Conservation (phyloP, 2,329 filamentous ascomycete species). For the Ophiostoma montium region DNA sequence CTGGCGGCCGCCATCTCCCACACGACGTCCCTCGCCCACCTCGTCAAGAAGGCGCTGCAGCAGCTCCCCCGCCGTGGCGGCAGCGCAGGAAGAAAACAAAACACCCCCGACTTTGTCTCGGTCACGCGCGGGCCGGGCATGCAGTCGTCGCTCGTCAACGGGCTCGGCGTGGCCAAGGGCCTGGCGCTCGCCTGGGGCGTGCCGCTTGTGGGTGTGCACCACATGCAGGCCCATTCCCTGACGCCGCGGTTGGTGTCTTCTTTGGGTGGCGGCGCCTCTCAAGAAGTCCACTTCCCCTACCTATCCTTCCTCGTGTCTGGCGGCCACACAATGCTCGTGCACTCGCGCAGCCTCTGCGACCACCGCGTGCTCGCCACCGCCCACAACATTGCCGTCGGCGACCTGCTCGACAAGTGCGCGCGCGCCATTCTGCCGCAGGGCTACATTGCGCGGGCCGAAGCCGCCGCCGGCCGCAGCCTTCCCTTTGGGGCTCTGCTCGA, state of each 20-base stretch:
- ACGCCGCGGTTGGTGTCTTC: slow-evolving; percentile 67
- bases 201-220: slow-evolving; percentile 75
- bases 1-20: slow-evolving; percentile 63
- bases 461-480: slow-evolving; percentile 33
- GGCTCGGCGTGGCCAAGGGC: slow-evolving; percentile 75
- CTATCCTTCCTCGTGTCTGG: slow-evolving; percentile 81
- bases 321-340: slow-evolving; percentile 77
- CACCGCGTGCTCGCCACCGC: slow-evolving; percentile 64
- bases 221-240: slow-evolving; percentile 94
- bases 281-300: slow-evolving; percentile 53
- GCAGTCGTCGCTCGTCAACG: slow-evolving; percentile 61
- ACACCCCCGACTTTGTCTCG: slow-evolving; percentile 54
- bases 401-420: slow-evolving; percentile 78
- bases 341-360: slow-evolving; percentile 50
- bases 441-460: slow-evolving; percentile 31
- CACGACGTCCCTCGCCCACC: slow-evolving; percentile 49
- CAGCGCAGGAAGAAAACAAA: background rate
- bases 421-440: slow-evolving; percentile 55
- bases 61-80: slow-evolving; percentile 26
- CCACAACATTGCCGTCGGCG: slow-evolving; percentile 74
- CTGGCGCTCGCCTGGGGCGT: slow-evolving; percentile 70
- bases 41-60: slow-evolving; percentile 51
- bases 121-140: slow-evolving; percentile 88
- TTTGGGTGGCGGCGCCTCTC: slow-evolving; percentile 1
- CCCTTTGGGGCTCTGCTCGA: slow-evolving; percentile 77